Evolutionary conservation across 202 grass and related monocot species (phyloP).

Genomic region (Zizania palustris): DNA sequence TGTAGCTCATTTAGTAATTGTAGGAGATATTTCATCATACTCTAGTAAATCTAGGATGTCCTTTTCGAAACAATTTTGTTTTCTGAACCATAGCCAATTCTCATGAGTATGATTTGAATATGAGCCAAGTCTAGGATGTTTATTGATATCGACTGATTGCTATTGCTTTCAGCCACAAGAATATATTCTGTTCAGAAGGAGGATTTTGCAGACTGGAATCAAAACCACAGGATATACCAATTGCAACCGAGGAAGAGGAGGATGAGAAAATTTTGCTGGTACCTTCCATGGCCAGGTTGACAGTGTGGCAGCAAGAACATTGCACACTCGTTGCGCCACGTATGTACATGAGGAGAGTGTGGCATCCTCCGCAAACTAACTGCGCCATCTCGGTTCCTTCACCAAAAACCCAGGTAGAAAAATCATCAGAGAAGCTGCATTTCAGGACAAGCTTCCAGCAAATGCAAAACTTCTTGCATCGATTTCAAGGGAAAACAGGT

Average conservation of each 20-base stretch:
- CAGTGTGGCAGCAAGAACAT: slow-evolving; percentile 98
- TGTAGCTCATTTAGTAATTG: not conserved
- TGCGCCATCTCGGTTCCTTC: slow-evolving; percentile 98
- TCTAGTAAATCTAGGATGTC: slow-evolving; percentile 32
- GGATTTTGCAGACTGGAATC: slow-evolving; percentile 27
- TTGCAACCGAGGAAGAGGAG: slow-evolving; percentile 30
- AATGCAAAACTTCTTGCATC: slow-evolving; percentile 4
- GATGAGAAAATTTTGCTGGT: slow-evolving; percentile 24
- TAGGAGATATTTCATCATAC: slow-evolving; percentile 41
- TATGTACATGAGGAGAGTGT: slow-evolving; percentile 99
- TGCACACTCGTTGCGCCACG: slow-evolving; percentile 93
- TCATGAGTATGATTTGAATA: slow-evolving; percentile 46
- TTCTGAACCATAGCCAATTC: slow-evolving; percentile 35
- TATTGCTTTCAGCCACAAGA: slow-evolving; percentile 20
- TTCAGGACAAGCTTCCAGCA: slow-evolving; percentile 26
- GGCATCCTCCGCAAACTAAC: slow-evolving; percentile 94
- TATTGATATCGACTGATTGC: slow-evolving; percentile 38
- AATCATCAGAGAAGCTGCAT: not conserved
- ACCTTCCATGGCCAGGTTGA: slow-evolving; percentile 97
- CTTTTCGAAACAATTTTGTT: slow-evolving; percentile 32
- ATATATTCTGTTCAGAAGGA: slow-evolving; percentile 33
- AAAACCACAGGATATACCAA: slow-evolving; percentile 32
- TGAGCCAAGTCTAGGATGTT: slow-evolving; percentile 36
- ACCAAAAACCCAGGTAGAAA: slow-evolving; percentile 6
- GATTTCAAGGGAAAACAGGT: not conserved